Percentiles rank a stretch among this genome's conserved stretches.
Evolutionary conservation across 2,329 filamentous ascomycete genomes (phyloP).

Genomic region (Trichoderma atrobrunneum): DNA sequence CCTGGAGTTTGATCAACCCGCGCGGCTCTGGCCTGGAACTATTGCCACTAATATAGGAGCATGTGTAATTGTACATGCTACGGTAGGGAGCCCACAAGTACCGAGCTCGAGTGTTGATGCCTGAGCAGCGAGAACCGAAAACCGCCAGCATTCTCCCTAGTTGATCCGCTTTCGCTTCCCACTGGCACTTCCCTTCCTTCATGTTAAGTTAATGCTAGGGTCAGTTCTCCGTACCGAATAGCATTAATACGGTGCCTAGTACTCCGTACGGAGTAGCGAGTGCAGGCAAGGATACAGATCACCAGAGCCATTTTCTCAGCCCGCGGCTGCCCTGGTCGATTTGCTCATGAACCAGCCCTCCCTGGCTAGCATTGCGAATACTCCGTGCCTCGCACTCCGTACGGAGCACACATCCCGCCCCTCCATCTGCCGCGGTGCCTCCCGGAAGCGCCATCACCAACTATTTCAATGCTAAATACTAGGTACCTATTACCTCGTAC

Average conservation of each 20-base stretch:
- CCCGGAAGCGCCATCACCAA: neutral
- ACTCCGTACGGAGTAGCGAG: neutral
- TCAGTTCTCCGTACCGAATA: neutral
- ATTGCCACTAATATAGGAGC: neutral
- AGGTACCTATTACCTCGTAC: neutral
- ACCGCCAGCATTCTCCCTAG: neutral
- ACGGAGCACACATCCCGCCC: neutral
- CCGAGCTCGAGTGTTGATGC: constrained; percentile 12
- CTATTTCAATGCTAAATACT: neutral
- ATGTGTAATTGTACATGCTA: neutral
- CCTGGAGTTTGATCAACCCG: neutral
- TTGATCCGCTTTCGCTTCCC: constrained; percentile 3
- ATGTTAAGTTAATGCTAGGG: neutral
- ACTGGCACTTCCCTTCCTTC: neutral
- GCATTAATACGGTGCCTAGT: neutral
- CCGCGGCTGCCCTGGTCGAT: neutral
- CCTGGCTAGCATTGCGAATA: neutral
- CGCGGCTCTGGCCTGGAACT: neutral
- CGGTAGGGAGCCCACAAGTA: neutral
- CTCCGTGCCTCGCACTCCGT: neutral
- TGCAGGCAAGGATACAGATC: neutral
- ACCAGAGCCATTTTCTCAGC: constrained; percentile 3
- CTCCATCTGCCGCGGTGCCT: neutral
- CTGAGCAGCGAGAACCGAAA: constrained; percentile 16
- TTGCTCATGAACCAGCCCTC: neutral